phyloP scores from a whole-genome alignment of 345 rosid genomes.

The Arabidopsis suecica region DNA sequence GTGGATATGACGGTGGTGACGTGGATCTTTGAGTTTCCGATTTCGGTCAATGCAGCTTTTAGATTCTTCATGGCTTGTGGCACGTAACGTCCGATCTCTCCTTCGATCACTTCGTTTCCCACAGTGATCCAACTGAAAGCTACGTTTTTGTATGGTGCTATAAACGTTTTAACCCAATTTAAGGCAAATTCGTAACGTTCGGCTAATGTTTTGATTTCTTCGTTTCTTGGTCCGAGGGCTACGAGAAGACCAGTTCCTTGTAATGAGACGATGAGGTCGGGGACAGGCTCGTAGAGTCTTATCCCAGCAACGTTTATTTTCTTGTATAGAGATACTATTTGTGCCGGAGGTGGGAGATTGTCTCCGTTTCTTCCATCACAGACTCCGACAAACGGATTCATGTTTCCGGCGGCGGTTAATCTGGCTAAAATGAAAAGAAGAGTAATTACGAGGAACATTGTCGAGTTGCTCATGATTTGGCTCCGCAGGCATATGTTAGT shows the following conservation, averaged over 20 bases:
- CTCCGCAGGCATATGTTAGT: background rate
- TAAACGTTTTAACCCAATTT: constrained; percentile 31
- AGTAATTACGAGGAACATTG: background rate
- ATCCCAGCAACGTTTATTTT: constrained; percentile 16
- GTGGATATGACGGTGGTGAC: constrained; percentile 36
- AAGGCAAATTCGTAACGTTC: constrained; percentile 18
- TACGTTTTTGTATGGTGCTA: constrained; percentile 32
- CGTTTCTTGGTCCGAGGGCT: constrained; percentile 36
- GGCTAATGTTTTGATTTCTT: constrained; percentile 35
- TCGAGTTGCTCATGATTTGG: constrained; percentile 14
- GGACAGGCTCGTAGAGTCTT: constrained; percentile 45
- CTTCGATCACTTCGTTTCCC: constrained; percentile 47
- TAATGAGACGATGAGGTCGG: constrained; percentile 33
- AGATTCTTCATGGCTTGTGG: constrained; percentile 42
- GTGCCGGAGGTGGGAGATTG: constrained; percentile 45
- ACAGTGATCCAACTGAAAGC: constrained; percentile 34
- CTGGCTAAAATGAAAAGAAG: background rate
- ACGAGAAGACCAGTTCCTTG: constrained; percentile 28
- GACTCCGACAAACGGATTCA: constrained; percentile 36
- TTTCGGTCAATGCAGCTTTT: background rate
- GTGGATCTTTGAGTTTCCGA: constrained; percentile 3
- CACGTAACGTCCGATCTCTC: constrained; percentile 17
- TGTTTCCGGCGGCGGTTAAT: background rate
- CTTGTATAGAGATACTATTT: constrained; percentile 41
- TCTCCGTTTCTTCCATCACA: constrained; percentile 44